A percentile compares a stretch with the other conserved stretches of the same genome.
phyloP scores from a whole-genome alignment of 1,284 basidiomycete genomes.

The Jaminaea rosea region DNA sequence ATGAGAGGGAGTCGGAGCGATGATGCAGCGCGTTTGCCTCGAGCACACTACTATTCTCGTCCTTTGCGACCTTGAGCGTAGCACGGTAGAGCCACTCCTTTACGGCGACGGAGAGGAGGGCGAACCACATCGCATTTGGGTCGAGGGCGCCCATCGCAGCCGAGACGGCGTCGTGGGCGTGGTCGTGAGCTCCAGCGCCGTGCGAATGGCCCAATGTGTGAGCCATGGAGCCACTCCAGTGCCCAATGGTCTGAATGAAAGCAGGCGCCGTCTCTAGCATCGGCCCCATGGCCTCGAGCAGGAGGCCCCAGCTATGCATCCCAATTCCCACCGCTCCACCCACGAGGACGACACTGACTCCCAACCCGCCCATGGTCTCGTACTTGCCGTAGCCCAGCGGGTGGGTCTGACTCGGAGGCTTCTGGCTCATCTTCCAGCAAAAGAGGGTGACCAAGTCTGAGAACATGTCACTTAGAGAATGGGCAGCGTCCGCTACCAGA shows the following conservation, averaged over 20 bases:
- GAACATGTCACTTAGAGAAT: conserved; percentile 75
- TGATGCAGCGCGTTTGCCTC: conserved; percentile 60
- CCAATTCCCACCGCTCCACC: conserved; percentile 81
- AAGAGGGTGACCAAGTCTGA: conserved; percentile 88
- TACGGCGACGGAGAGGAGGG: conserved; percentile 64
- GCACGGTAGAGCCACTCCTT: conserved; percentile 81
- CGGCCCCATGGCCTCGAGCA: conserved; percentile 59
- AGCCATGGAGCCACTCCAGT: conserved; percentile 54
- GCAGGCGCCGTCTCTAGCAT: conserved; percentile 53
- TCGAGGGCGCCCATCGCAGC: conserved; percentile 54
- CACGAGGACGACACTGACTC: conserved; percentile 68
- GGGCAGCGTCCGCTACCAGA: conserved; percentile 86
- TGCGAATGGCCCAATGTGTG: no score
- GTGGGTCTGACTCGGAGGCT: conserved; percentile 65
- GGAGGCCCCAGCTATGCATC: conserved; percentile 77
- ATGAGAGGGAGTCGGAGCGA: conserved; percentile 63
- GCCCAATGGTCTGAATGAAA: conserved; percentile 55
- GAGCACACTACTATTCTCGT: conserved; percentile 81
- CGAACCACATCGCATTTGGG: conserved; percentile 94
- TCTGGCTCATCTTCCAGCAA: conserved; percentile 78
- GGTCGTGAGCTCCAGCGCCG: conserved; percentile 45
- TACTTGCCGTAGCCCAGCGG: conserved; percentile 83
- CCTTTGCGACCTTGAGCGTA: conserved; percentile 64
- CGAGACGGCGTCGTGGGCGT: conserved; percentile 54
- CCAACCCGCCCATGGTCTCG: conserved; percentile 80